Evolutionary conservation across 257 asterid genomes (phyloP).

Genomic region (Solanum bulbocastanum): DNA sequence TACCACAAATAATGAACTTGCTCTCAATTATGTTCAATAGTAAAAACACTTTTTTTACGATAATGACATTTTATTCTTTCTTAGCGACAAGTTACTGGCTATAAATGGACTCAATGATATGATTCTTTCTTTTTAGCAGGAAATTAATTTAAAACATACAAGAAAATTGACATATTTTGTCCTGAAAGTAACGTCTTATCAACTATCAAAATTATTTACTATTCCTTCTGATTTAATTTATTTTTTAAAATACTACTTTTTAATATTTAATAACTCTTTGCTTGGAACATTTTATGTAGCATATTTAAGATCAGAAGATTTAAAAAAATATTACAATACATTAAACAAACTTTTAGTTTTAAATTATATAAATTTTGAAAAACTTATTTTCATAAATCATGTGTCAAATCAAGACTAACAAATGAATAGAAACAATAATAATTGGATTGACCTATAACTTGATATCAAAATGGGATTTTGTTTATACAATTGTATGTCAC

Average conservation of each 20-base stretch:
- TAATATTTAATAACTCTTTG: neutral
- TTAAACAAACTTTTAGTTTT: too few relatives aligned
- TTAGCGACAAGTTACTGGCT: neutral
- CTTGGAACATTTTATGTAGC: neutral
- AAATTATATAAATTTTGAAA: too few relatives aligned
- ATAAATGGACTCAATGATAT: neutral
- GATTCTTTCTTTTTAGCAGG: neutral
- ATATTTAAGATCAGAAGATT: neutral
- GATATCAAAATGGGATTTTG: neutral
- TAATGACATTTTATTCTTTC: neutral
- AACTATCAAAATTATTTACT: neutral
- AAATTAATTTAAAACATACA: neutral
- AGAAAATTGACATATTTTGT: neutral
- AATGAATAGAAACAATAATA: neutral
- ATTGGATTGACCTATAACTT: neutral
- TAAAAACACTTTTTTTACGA: neutral
- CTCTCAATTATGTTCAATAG: neutral
- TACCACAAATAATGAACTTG: neutral
- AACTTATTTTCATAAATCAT: neutral
- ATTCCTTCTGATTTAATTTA: neutral
- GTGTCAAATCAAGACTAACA: neutral
- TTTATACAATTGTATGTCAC: neutral
- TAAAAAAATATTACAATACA: too few relatives aligned
- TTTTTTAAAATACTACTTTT: too few relatives aligned
- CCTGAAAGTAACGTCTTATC: neutral